Base-by-base conservation (phyloP, 2,329 filamentous ascomycete species). In the Fusarium pseudoanthophilum region DNA sequence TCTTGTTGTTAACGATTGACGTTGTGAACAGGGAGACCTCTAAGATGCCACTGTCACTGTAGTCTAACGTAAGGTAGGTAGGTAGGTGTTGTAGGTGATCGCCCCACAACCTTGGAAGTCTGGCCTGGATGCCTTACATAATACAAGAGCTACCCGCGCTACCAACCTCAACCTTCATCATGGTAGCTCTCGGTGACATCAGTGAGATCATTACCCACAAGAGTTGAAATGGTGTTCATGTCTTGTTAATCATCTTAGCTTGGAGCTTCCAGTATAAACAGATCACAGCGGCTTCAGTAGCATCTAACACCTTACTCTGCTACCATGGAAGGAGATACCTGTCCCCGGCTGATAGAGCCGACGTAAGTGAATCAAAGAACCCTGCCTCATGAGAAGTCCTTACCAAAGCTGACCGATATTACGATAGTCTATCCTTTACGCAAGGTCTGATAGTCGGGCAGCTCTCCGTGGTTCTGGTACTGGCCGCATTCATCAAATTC, bases 401-500 rank as follows among this genome's bases (percentile, higher is more conserved):
- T 9, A 26, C 15, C 30, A 30, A 34, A n/a, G 34, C 63, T 75
- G 48, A 75, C 59, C 37, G 20, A 18, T 5, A 13, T 15, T 45
- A 4, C 34, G 21, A 32, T 36, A 95, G 94, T 45, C 87, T 96
- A 75, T 96, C 94, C 40, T 98, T 98, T 82, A 97, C 94, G 0
- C 94, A 97, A 81, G 96, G 96, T 34, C 92, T 99, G 76, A 90
- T 99, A 55, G 87, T 98, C 37, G 96, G 96, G 56, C 96, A 99
- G 82, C 87, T 99, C 58, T 97, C 95, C 4, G 93, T 99, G 51
- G 93, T 97, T 20, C 85, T 98, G 30, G 88, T 99, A 43, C 90
- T 99, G 70, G 95, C 95, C 73, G 94, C 93, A 75, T 98, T 99
- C 84, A 98, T 99, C 83, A 97, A 97, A 82, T 99, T 98, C 89